Conservation (phyloP, 116 monocot genomes). For the Dioscorea cayenensis region DNA sequence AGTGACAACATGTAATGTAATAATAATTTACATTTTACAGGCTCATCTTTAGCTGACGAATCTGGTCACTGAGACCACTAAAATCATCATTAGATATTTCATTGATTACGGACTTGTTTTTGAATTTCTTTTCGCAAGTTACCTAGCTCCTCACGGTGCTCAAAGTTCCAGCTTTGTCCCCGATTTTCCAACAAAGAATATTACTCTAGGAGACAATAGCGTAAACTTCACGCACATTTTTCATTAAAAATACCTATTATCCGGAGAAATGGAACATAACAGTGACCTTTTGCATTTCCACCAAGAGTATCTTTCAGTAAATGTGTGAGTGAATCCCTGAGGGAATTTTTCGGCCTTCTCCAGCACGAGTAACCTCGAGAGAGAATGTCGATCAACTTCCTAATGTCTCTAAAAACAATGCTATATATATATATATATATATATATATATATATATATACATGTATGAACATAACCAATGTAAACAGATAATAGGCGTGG, state of each 20-base stretch:
- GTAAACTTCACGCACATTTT: background rate
- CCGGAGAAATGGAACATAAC: constrained; percentile 78
- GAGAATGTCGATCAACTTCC: constrained; percentile 65
- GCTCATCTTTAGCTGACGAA: too few species aligned
- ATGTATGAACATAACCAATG: too few species aligned
- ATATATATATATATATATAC: too few species aligned
- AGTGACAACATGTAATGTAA: too few species aligned
- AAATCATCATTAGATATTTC: constrained; percentile 94
- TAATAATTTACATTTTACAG: too few species aligned
- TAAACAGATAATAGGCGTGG: too few species aligned
- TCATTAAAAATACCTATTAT: constrained; percentile 38
- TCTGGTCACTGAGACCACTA: constrained; percentile 90
- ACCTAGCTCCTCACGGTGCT: constrained; percentile 86
- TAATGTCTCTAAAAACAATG: too few species aligned
- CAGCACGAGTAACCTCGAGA: constrained; percentile 26
- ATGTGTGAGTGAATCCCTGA: constrained; percentile 64
- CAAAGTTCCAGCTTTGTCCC: constrained; percentile 54
- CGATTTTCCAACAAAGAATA: constrained; percentile 13
- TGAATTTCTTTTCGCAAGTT: constrained; percentile 44
- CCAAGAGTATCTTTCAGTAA: constrained; percentile 75
- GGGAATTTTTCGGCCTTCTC: constrained; percentile 21
- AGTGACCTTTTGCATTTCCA: constrained; percentile 75
- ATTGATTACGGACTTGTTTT: constrained; percentile 75
- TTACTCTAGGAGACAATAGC: background rate
- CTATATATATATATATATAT: too few species aligned